Base-by-base conservation (phyloP, 495 filamentous ascomycete species). In the Xylaria curta region DNA sequence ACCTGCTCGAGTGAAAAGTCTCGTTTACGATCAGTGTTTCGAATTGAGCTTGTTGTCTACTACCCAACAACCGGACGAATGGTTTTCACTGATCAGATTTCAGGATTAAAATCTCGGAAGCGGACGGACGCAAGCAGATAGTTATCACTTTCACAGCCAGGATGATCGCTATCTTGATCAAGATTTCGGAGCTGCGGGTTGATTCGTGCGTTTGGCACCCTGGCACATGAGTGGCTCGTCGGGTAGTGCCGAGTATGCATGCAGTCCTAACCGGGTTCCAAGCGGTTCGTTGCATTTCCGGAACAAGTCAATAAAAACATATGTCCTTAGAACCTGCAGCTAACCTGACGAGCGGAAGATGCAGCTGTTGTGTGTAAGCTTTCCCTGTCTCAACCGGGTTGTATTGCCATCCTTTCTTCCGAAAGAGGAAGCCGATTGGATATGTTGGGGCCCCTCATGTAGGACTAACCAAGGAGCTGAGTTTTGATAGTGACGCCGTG, bases 361-460 rank as follows among this genome's bases (percentile, higher is more conserved):
- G 2, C 12, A 12, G 53, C 26, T 28, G 28, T 36, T 36, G 17
- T 7, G 44, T 5, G 10, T 26, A 61, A 19, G 12, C n/a, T 36
- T 0, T 17, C 19, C 33, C 56, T 60, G 59, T 60, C 31, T 60
- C 33, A 42, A 61, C 59, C 36, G 19, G 33, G 59, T 61, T 21
- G 33, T 21, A 61, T 38, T 26, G n/a, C 10, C 33, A 63, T 21
- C 60, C 61, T 66, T 68, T 68, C n/a, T 21, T 56, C 65, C 65
- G 65, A 68, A 42, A 44, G 15, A 53, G n/a, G 65, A 21, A 56
- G 65, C 65, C 65, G 65, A 68, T 66, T 66, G 65, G 51, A 19
- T 9, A n/a, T 58, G n/a, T 10, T 6, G 6, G 36, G 36, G 51
- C 17, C n/a, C 26, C 3, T 53, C 63, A 53, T 38, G 63, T 66